Evolutionary conservation across 2,329 filamentous ascomycete species (phyloP).

Genomic region (Sclerotinia borealis): DNA sequence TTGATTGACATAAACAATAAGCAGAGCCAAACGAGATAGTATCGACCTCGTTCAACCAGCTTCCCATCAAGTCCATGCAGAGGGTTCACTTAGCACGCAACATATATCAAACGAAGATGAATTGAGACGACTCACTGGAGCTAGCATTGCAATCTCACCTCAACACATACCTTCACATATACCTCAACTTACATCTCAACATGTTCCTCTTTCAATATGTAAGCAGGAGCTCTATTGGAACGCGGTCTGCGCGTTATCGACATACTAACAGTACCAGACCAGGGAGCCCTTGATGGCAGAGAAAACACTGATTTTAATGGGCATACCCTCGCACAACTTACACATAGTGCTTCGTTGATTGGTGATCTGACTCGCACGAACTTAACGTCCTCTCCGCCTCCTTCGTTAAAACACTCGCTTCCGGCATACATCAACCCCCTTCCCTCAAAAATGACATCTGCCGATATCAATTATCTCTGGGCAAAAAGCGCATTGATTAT

Average conservation of each 20-base stretch:
- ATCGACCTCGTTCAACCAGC: not conserved
- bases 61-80: not conserved
- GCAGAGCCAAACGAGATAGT: not conserved
- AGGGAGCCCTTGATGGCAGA: conserved; percentile 23
- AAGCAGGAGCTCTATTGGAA: conserved; percentile 16
- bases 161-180: not conserved
- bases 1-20: not conserved
- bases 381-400: conserved; percentile 17
- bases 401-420: conserved; percentile 33
- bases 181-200: conserved; percentile 17
- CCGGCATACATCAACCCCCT: conserved; percentile 73
- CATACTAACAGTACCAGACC: conserved; percentile 21
- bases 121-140: conserved; percentile 4
- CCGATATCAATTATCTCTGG: conserved; percentile 78
- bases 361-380: conserved; percentile 27
- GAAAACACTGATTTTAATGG: conserved; percentile 14
- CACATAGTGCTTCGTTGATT: conserved; percentile 25
- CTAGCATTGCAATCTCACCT: not conserved
- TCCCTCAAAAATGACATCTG: conserved; percentile 66
- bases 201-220: conserved; percentile 32
- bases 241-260: not conserved
- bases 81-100: conserved; percentile 20
- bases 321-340: conserved; percentile 14
- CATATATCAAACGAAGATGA: conserved; percentile 26
- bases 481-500: conserved; percentile 80